Conservation (phyloP, 2,329 filamentous ascomycete genomes). For the Microthyrium microscopicum region DNA sequence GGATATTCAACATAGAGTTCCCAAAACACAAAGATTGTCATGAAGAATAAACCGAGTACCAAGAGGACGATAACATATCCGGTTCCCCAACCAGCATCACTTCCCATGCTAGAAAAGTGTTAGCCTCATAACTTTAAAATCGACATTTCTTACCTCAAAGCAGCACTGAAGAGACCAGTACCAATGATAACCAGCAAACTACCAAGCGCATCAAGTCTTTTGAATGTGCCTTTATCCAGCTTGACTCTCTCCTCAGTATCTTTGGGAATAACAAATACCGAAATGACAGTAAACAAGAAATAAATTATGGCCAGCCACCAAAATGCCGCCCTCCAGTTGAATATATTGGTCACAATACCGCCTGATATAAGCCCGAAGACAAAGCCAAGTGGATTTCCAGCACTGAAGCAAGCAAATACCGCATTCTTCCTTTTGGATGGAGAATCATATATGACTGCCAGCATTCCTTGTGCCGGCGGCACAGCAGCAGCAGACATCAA, state of each 20-base stretch:
- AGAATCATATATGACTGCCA: conserved; percentile 46
- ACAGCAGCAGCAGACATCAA: conserved; percentile 47
- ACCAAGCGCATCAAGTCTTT: conserved; percentile 44
- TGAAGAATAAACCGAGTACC: conserved; percentile 39
- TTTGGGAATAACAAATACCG: conserved; percentile 44
- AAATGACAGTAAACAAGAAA: conserved; percentile 38
- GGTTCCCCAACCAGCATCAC: conserved; percentile 46
- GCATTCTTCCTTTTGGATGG: conserved; percentile 46
- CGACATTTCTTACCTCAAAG: conserved; percentile 32
- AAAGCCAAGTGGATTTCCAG: conserved; percentile 40
- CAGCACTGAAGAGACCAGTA: conserved; percentile 47
- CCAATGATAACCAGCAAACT: conserved; percentile 45
- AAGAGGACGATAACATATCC: conserved; percentile 46
- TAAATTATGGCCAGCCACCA: conserved; percentile 48
- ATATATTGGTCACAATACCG: conserved; percentile 43
- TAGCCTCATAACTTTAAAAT: too few species aligned
- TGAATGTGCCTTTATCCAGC: conserved; percentile 31
- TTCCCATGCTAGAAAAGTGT: conserved; percentile 22
- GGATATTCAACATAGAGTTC: conserved; percentile 34
- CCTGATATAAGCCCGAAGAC: conserved; percentile 42
- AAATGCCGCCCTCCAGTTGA: conserved; percentile 47
- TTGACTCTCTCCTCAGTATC: conserved; percentile 31
- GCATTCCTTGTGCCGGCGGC: conserved; percentile 45
- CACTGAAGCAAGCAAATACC: conserved; percentile 46
- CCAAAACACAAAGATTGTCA: conserved; percentile 45